Conservation (phyloP, 192 early-diverging fungal genomes). For the Chytriomyces confervae region DNA sequence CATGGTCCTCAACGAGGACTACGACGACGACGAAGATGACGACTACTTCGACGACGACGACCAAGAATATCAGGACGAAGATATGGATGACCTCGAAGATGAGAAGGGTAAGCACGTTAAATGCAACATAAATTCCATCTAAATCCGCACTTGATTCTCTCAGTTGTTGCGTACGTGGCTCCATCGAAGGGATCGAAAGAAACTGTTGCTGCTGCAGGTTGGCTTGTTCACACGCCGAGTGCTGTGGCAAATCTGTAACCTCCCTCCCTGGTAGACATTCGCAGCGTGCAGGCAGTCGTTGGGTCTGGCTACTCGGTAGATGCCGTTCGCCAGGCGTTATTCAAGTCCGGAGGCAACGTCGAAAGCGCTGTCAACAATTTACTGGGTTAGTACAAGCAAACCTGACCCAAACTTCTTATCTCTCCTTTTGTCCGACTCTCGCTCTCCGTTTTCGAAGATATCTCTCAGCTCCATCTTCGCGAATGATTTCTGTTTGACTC, state of each 20-base stretch:
- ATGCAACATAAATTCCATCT: not conserved
- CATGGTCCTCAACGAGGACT: constrained; percentile 47
- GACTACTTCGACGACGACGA: constrained; percentile 59
- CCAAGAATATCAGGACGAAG: constrained; percentile 46
- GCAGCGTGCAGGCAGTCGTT: constrained; percentile 18
- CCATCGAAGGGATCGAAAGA: constrained; percentile 14
- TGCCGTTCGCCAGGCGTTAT: not conserved
- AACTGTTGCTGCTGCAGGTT: not conserved
- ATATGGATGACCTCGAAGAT: constrained; percentile 31
- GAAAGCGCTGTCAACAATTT: constrained; percentile 33
- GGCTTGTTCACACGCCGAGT: too few species aligned
- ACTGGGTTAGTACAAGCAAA: not conserved
- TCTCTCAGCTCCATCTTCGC: constrained; percentile 8
- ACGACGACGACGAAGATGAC: constrained; percentile 53
- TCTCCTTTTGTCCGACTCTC: too few species aligned
- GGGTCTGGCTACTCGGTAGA: constrained; percentile 14
- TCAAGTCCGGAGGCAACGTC: constrained; percentile 18
- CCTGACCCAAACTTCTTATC: too few species aligned
- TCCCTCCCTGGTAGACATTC: not conserved
- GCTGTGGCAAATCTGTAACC: too few species aligned
- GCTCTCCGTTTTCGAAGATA: not conserved
- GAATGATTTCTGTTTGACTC: constrained; percentile 1
- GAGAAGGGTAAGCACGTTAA: constrained; percentile 22
- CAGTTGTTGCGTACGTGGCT: constrained; percentile 16
- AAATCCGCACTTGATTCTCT: not conserved